Conservation (phyloP, 331 rosid species). For the Acacia pycnantha region DNA sequence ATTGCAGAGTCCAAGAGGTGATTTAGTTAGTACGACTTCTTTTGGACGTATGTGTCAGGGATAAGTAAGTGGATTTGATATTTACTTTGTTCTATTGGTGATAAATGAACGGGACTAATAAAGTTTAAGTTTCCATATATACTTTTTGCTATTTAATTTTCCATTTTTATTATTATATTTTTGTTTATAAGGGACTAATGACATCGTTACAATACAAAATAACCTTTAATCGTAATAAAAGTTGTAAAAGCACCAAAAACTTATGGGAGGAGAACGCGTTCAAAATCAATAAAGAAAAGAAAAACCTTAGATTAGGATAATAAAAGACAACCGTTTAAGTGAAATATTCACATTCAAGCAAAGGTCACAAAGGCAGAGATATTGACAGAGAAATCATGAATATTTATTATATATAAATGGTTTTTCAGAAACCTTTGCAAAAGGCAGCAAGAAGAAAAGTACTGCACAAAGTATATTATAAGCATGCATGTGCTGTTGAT, state of each 20-base stretch:
- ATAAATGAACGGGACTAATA: too few species aligned
- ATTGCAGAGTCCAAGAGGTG: neutral
- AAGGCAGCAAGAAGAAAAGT: neutral
- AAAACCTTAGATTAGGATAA: too few species aligned
- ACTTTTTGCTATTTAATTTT: too few species aligned
- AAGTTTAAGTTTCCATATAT: neutral
- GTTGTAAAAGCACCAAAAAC: too few species aligned
- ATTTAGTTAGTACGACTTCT: neutral
- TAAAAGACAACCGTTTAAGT: too few species aligned
- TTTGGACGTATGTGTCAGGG: neutral
- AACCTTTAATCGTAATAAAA: too few species aligned
- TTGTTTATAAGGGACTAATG: neutral
- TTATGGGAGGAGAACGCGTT: too few species aligned
- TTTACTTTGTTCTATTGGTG: too few species aligned
- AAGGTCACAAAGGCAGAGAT: neutral
- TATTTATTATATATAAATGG: neutral
- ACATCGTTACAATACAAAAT: too few species aligned
- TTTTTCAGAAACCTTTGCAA: neutral
- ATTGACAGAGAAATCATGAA: neutral
- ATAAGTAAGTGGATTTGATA: neutral
- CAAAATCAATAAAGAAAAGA: too few species aligned
- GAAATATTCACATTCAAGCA: neutral
- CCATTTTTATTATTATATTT: too few species aligned
- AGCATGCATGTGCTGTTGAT: conserved; percentile 12
- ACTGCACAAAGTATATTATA: neutral